These are phyloP conservation scores for Carex cristatella DNA, from an alignment of 176 grass and related monocot genomes.

Conservation along the genomic window DNA sequence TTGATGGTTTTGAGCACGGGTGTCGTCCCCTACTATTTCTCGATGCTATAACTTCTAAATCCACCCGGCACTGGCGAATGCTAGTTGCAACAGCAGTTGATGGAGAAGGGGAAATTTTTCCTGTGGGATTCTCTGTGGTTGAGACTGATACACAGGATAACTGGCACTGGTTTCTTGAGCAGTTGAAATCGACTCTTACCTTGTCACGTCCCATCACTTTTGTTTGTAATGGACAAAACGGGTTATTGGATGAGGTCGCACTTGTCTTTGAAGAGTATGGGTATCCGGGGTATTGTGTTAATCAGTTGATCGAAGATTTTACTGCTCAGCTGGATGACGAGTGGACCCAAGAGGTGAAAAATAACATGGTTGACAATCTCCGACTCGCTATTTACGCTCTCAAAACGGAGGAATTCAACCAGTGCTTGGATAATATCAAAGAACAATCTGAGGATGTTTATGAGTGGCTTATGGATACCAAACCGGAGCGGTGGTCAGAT, in stretches of 20 bases:
- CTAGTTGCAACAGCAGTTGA: slow-evolving; percentile 74
- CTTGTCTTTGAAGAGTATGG: slow-evolving; percentile 61
- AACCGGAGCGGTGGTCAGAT: slow-evolving; percentile 93
- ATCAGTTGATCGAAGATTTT: slow-evolving; percentile 78
- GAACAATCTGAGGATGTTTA: slow-evolving; percentile 64
- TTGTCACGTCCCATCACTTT: slow-evolving; percentile 55
- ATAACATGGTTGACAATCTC: slow-evolving; percentile 68
- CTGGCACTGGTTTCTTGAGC: slow-evolving; percentile 90
- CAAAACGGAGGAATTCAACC: slow-evolving; percentile 70
- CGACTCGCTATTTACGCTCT: slow-evolving; percentile 63
- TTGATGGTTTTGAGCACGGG: slow-evolving; percentile 88
- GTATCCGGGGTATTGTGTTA: slow-evolving; percentile 60
- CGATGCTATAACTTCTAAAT: slow-evolving; percentile 65
- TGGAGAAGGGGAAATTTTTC: slow-evolving; percentile 64
- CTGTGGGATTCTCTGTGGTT: slow-evolving; percentile 82
- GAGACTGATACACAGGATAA: slow-evolving; percentile 55
- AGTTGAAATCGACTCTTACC: slow-evolving; percentile 65
- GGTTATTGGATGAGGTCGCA: slow-evolving; percentile 57
- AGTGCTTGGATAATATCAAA: slow-evolving; percentile 63
- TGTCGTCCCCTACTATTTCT: slow-evolving; percentile 86
- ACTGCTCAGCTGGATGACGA: slow-evolving; percentile 57
- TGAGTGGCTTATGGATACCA: slow-evolving; percentile 79
- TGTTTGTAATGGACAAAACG: slow-evolving; percentile 78
- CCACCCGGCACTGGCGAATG: slow-evolving; percentile 74
- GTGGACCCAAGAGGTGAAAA: slow-evolving; percentile 67